A percentile compares a stretch with the other conserved stretches of the same genome.
Evolutionary conservation across 805 yeast genomes (phyloP).

Genomic region (Starmerella vaccinii): DNA sequence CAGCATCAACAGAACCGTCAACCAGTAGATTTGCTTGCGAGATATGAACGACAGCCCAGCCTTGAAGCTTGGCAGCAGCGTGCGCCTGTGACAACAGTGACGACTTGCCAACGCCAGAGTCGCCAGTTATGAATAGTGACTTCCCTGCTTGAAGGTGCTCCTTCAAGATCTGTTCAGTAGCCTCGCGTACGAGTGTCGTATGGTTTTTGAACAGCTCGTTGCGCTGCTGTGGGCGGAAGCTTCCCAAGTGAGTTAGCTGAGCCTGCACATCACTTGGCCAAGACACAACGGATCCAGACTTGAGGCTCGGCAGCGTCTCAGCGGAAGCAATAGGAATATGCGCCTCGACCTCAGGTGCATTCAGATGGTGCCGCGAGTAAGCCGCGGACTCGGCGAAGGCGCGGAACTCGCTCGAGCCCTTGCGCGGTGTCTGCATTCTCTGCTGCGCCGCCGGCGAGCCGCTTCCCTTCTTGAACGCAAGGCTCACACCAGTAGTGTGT

Average conservation of each 20-base stretch:
- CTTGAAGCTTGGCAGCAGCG: constrained; percentile 39
- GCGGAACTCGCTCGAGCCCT: constrained; percentile 23
- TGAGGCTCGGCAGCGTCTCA: background rate
- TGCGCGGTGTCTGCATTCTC: constrained; percentile 20
- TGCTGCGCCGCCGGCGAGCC: constrained; percentile 7
- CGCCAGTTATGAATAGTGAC: constrained; percentile 19
- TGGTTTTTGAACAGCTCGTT: constrained; percentile 21
- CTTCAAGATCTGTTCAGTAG: constrained; percentile 6
- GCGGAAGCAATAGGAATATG: constrained; percentile 5
- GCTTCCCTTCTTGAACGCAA: constrained; percentile 15
- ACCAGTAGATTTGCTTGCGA: constrained; percentile 50
- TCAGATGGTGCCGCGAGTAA: constrained; percentile 16
- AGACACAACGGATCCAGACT: constrained; percentile 12
- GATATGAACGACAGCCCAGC: constrained; percentile 47
- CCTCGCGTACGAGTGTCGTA: constrained; percentile 18
- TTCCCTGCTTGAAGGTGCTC: constrained; percentile 8
- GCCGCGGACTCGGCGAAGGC: constrained; percentile 24
- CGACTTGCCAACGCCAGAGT: constrained; percentile 68
- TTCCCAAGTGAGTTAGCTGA: constrained; percentile 19
- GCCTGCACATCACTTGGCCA: constrained; percentile 22
- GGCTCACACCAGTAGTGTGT: constrained; percentile 10
- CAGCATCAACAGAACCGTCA: constrained; percentile 67
- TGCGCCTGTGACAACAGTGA: constrained; percentile 61
- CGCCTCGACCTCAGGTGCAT: constrained; percentile 16
- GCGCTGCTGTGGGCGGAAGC: constrained; percentile 23